A percentile compares a stretch with the other conserved stretches of the same genome.
phyloP scores from a whole-genome alignment of 768 basidiomycete species.

The Multifurca ochricompacta region DNA sequence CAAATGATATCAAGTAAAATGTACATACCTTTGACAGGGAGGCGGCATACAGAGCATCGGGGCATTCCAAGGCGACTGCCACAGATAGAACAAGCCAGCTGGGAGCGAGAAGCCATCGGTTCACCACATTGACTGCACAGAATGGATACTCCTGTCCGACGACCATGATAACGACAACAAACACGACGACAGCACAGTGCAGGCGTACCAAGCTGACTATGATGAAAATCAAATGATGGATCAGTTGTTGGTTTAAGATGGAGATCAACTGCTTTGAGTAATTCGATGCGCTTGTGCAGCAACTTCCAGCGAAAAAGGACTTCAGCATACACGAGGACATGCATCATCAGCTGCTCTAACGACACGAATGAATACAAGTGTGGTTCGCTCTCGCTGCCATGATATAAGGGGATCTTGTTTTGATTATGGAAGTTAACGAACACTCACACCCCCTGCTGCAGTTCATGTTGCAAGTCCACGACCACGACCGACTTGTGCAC shows the following conservation, averaged over 20 bases:
- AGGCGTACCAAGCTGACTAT: slow-evolving; percentile 21
- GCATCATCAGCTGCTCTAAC: slow-evolving; percentile 38
- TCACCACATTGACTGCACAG: slow-evolving; percentile 22
- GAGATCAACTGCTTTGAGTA: slow-evolving; percentile 55
- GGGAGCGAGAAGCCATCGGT: slow-evolving; percentile 36
- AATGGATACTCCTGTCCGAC: slow-evolving; percentile 25
- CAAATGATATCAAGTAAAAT: neutral
- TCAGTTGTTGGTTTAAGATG: slow-evolving; percentile 1
- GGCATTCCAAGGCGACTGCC: slow-evolving; percentile 38
- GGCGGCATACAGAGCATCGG: slow-evolving; percentile 63
- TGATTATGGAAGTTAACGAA: neutral
- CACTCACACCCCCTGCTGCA: slow-evolving; percentile 15
- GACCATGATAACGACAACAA: slow-evolving; percentile 24
- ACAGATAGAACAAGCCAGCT: slow-evolving; percentile 39
- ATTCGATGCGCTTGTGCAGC: slow-evolving; percentile 60
- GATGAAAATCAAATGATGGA: slow-evolving; percentile 15
- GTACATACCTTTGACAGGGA: slow-evolving; percentile 61
- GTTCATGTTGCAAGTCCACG: slow-evolving; percentile 22
- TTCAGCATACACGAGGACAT: slow-evolving; percentile 69
- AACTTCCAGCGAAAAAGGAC: slow-evolving; percentile 68
- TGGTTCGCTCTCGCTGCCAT: neutral
- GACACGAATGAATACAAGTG: neutral
- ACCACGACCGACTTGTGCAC: slow-evolving; percentile 36
- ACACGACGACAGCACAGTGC: neutral
- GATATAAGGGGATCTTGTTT: neutral